Percentiles rank a stretch among this genome's conserved stretches.
Conservation (phyloP, 2,329 filamentous ascomycete species). For the Claviceps citrina region DNA sequence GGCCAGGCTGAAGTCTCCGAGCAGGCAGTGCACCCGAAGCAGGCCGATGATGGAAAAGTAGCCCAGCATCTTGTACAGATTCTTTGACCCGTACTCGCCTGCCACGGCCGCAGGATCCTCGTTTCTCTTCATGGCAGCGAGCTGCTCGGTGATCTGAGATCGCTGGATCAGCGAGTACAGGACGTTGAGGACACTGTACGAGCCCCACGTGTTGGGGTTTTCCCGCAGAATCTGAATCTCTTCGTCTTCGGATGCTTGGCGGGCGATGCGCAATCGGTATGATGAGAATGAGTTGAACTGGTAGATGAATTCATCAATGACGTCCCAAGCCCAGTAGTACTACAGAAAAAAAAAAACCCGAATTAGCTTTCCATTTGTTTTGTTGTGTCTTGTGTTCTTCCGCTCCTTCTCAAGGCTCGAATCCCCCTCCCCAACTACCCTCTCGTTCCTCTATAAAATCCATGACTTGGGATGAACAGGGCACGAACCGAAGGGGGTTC, state of each 20-base stretch:
- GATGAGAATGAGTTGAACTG: slow-evolving; percentile 99
- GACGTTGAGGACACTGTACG: slow-evolving; percentile 98
- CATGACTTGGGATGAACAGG: not conserved
- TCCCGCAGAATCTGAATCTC: slow-evolving; percentile 83
- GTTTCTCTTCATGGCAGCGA: slow-evolving; percentile 83
- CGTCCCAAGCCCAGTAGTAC: slow-evolving; percentile 99
- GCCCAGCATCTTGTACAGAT: slow-evolving; percentile 92
- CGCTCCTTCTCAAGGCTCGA: not conserved
- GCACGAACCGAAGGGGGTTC: slow-evolving; percentile 79
- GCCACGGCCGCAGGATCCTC: slow-evolving; percentile 80
- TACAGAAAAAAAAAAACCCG: slow-evolving; percentile 22
- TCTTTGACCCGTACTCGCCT: slow-evolving; percentile 87
- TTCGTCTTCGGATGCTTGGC: slow-evolving; percentile 72
- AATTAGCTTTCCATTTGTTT: not conserved
- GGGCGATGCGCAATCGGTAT: slow-evolving; percentile 82
- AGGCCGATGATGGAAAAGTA: slow-evolving; percentile 99
- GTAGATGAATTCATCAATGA: slow-evolving; percentile 99
- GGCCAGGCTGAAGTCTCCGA: slow-evolving; percentile 94
- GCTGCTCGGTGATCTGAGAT: slow-evolving; percentile 95
- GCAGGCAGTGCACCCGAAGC: slow-evolving; percentile 84
- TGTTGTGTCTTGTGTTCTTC: slow-evolving; percentile 1
- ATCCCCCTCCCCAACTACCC: no score
- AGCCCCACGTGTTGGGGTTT: slow-evolving; percentile 98
- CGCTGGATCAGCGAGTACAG: slow-evolving; percentile 97
- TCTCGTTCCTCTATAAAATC: not conserved